These are phyloP conservation scores for Plasmodium coatneyi DNA, from an alignment of 169 alveolate species.

Conservation along the genomic window DNA sequence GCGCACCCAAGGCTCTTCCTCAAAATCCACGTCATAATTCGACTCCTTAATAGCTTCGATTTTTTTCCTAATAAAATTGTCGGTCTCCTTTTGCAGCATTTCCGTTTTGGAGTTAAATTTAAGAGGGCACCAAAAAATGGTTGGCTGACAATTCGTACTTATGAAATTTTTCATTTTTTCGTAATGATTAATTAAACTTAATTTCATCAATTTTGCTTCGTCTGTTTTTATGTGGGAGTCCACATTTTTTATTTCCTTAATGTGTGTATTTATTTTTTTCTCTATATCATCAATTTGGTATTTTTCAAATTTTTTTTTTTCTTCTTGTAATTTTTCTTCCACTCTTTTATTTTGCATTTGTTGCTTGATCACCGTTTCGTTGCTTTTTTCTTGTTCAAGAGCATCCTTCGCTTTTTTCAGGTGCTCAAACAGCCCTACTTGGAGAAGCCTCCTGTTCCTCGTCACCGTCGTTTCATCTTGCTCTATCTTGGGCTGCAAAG, in stretches of 20 bases:
- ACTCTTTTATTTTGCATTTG: slow-evolving; percentile 34
- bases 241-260: slow-evolving; percentile 59
- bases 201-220: slow-evolving; percentile 69
- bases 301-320: slow-evolving; percentile 77
- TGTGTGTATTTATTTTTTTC: slow-evolving; percentile 55
- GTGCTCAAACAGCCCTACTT: slow-evolving; percentile 78
- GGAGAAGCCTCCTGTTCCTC: slow-evolving; percentile 77
- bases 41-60: slow-evolving; percentile 77
- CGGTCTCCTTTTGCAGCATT: slow-evolving; percentile 75
- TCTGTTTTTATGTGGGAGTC: slow-evolving; percentile 48
- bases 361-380: slow-evolving; percentile 69
- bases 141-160: slow-evolving; percentile 83
- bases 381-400: slow-evolving; percentile 77
- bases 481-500: slow-evolving; percentile 75
- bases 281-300: slow-evolving; percentile 74
- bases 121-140: slow-evolving; percentile 85
- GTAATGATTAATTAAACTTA: slow-evolving; percentile 77
- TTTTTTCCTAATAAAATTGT: slow-evolving; percentile 79
- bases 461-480: slow-evolving; percentile 77
- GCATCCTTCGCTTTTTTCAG: slow-evolving; percentile 81
- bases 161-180: slow-evolving; percentile 82
- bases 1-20: slow-evolving; percentile 37
- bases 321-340: slow-evolving; percentile 75
- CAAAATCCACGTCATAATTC: slow-evolving; percentile 68
- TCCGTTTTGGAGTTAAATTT: slow-evolving; percentile 76